Evolutionary conservation across 2,329 filamentous ascomycete genomes (phyloP).

Genomic region (Cladosporium sp.): DNA sequence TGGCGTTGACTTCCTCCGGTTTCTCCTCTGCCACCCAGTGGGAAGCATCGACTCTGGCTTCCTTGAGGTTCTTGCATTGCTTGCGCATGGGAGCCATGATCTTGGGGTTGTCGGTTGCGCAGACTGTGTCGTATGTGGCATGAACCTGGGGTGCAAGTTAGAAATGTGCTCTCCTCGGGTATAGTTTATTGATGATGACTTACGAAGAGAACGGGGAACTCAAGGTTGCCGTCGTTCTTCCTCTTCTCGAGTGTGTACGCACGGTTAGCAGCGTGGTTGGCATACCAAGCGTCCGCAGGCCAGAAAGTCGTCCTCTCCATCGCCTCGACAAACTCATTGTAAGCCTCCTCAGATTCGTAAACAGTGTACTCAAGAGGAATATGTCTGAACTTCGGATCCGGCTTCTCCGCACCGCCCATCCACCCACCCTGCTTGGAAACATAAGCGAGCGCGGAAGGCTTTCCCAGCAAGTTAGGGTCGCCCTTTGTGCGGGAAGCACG

Average conservation of each 20-base stretch:
- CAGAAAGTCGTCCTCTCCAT: slow-evolving; percentile 40
- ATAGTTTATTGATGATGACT: too few relatives aligned
- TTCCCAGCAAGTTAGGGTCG: slow-evolving; percentile 23
- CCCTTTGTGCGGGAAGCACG: slow-evolving; percentile 25
- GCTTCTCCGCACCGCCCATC: slow-evolving; percentile 27
- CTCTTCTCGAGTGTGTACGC: slow-evolving; percentile 37
- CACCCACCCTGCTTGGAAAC: slow-evolving; percentile 28
- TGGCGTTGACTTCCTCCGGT: slow-evolving; percentile 22
- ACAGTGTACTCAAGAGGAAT: slow-evolving; percentile 28
- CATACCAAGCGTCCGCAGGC: slow-evolving; percentile 38
- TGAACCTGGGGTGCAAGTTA: slow-evolving; percentile 24
- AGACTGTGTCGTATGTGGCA: slow-evolving; percentile 36
- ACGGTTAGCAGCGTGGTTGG: slow-evolving; percentile 40
- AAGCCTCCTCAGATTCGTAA: slow-evolving; percentile 27
- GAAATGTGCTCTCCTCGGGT: too few relatives aligned
- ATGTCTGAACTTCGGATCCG: slow-evolving; percentile 23
- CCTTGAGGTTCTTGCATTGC: slow-evolving; percentile 9
- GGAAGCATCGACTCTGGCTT: slow-evolving; percentile 19
- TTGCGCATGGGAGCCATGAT: slow-evolving; percentile 16
- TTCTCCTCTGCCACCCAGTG: slow-evolving; percentile 27
- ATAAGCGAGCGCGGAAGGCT: slow-evolving; percentile 22
- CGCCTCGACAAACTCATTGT: slow-evolving; percentile 28
- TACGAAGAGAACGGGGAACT: slow-evolving; percentile 34
- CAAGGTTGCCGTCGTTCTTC: slow-evolving; percentile 31
- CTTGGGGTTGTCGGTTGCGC: slow-evolving; percentile 31